Evolutionary conservation across 2,329 filamentous ascomycete species (phyloP).

Genomic region (Magnaporthiopsis rhizophila): DNA sequence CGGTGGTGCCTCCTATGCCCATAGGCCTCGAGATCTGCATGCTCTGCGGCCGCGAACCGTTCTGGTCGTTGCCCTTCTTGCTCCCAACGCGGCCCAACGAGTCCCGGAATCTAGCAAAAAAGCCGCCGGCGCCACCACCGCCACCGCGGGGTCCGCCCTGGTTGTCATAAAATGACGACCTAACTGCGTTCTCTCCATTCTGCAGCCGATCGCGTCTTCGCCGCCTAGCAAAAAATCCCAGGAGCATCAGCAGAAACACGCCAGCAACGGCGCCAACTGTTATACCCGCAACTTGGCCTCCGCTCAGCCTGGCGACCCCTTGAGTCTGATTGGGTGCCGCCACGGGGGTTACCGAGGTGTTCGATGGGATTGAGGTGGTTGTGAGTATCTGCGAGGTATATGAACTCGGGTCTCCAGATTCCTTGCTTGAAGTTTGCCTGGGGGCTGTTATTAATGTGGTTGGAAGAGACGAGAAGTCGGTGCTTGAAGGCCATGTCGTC

Average conservation of each 20-base stretch:
- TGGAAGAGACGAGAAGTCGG: background rate
- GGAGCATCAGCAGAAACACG: slow-evolving; percentile 36
- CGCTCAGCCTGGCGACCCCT: slow-evolving; percentile 18
- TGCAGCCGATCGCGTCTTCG: slow-evolving; percentile 29
- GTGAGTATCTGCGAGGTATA: slow-evolving; percentile 4
- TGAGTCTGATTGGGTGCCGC: background rate
- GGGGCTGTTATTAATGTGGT: background rate
- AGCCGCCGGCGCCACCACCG: slow-evolving; percentile 20
- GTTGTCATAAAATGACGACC: background rate
- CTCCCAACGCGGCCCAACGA: slow-evolving; percentile 23
- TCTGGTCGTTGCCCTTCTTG: slow-evolving; percentile 12
- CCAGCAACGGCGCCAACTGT: slow-evolving; percentile 44
- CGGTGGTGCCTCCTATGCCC: slow-evolving; percentile 13
- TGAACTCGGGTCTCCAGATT: slow-evolving; percentile 40
- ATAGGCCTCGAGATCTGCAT: slow-evolving; percentile 36
- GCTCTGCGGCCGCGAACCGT: slow-evolving; percentile 13
- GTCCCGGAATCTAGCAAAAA: slow-evolving; percentile 29
- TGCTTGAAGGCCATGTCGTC: background rate
- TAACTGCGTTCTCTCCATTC: slow-evolving; percentile 21
- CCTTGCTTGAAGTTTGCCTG: background rate
- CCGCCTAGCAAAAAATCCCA: slow-evolving; percentile 37
- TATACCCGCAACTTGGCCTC: slow-evolving; percentile 49
- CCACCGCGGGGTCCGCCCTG: background rate
- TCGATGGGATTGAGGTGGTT: slow-evolving; percentile 10
- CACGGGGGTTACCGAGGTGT: background rate